Evolutionary conservation across 2,329 filamentous ascomycete genomes (phyloP).

Genomic region (Ceratocystis colombiana): DNA sequence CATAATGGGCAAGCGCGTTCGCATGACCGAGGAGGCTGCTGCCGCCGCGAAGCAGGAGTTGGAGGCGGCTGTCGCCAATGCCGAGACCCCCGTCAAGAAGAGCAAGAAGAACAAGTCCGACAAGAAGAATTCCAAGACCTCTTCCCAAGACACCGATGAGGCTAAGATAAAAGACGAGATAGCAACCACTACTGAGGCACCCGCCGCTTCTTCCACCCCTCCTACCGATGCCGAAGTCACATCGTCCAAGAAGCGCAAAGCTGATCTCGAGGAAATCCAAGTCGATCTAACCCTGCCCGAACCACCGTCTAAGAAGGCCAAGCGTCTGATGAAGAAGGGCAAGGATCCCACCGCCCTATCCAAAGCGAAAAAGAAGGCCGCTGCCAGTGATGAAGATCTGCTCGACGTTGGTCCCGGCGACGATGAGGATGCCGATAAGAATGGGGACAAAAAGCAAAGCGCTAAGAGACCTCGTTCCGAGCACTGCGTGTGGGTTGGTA

Average conservation of each 20-base stretch:
- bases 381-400: conserved; percentile 33
- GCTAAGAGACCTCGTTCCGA: conserved; percentile 54
- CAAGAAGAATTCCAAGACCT: neutral
- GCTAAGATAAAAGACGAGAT: neutral
- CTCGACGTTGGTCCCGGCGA: conserved; percentile 23
- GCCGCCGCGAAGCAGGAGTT: conserved; percentile 16
- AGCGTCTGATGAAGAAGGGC: conserved; percentile 80
- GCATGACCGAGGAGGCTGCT: conserved; percentile 18
- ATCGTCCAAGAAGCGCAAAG: conserved; percentile 62
- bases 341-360: conserved; percentile 44
- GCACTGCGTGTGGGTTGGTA: conserved; percentile 91
- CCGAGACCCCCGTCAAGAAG: conserved; percentile 1
- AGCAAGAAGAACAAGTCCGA: conserved; percentile 14
- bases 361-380: conserved; percentile 33
- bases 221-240: conserved; percentile 15
- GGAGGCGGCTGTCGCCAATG: conserved; percentile 8
- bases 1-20: conserved; percentile 23
- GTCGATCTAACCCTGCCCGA: conserved; percentile 85
- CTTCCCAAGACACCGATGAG: neutral
- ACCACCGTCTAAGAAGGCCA: conserved; percentile 86
- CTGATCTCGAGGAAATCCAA: conserved; percentile 62
- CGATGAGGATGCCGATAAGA: conserved; percentile 24
- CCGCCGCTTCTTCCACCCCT: neutral
- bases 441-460: conserved; percentile 34
- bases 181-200: conserved; percentile 1